Conservation (phyloP, 148 eudicot species). For the Vaccinium darrowii region DNA sequence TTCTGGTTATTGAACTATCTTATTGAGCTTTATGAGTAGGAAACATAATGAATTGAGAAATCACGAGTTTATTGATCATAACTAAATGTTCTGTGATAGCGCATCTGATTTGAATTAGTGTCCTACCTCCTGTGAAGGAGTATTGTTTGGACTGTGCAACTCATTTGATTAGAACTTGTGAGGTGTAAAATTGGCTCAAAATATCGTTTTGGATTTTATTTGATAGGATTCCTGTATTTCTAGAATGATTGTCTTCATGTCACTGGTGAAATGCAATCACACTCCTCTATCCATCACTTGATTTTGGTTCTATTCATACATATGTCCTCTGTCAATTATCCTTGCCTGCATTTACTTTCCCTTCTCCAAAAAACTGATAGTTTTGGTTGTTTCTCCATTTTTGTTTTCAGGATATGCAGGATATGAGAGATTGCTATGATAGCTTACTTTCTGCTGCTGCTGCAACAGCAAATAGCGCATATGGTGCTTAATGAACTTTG, state of each 20-base stretch:
- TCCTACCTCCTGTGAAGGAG: neutral
- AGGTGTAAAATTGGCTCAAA: neutral
- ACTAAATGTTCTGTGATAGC: neutral
- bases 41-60: neutral
- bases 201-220: neutral
- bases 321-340: neutral
- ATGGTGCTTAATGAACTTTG: constrained; percentile 44
- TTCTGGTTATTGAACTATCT: neutral
- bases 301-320: constrained; percentile 1
- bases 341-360: neutral
- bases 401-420: constrained; percentile 77
- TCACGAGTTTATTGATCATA: neutral
- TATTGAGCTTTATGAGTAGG: neutral
- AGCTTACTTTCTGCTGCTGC: constrained; percentile 96
- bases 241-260: neutral
- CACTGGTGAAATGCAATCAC: neutral
- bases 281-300: neutral
- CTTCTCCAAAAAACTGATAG: neutral
- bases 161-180: neutral
- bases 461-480: constrained; percentile 86
- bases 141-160: neutral
- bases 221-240: neutral
- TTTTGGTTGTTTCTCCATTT: neutral
- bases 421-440: constrained; percentile 88
- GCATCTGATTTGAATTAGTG: neutral